These are phyloP conservation scores for Ceratocystis diversiconidia DNA, from an alignment of 2,329 filamentous ascomycete genomes.

Conservation along the genomic window DNA sequence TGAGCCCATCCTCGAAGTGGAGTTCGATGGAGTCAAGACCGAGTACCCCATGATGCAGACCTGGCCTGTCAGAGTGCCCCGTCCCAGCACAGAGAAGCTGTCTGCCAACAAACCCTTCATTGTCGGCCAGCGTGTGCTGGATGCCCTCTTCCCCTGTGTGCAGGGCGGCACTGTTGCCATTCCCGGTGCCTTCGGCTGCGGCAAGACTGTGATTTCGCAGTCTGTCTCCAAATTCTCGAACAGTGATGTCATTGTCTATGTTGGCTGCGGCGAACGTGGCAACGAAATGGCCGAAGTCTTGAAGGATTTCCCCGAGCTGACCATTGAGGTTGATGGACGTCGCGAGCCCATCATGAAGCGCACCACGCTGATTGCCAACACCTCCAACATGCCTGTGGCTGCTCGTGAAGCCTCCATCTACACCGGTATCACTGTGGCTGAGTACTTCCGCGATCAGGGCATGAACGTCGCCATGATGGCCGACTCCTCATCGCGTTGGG, in stretches of 20 bases:
- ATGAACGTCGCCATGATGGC: conserved; percentile 99
- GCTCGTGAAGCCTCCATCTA: conserved; percentile 98
- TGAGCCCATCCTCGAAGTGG: conserved; percentile 85
- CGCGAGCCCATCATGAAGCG: conserved; percentile 99
- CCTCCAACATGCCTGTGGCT: conserved; percentile 98
- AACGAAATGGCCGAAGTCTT: conserved; percentile 99
- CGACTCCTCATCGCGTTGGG: conserved; percentile 95
- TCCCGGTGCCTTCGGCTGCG: conserved; percentile 93
- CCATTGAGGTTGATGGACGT: conserved; percentile 84
- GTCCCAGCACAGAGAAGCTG: conserved; percentile 83
- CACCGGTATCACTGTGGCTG: conserved; percentile 83
- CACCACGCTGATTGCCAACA: conserved; percentile 95
- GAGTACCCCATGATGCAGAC: conserved; percentile 97
- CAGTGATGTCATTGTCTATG: conserved; percentile 97
- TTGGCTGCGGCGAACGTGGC: conserved; percentile 80
- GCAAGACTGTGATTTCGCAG: conserved; percentile 98
- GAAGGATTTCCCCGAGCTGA: conserved; percentile 98
- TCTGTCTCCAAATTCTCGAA: conserved; percentile 99
- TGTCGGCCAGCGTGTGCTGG: conserved; percentile 90
- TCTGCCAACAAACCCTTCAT: conserved; percentile 82
- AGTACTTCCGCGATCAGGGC: conserved; percentile 95
- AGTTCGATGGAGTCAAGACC: conserved; percentile 92
- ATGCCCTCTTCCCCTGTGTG: conserved; percentile 90
- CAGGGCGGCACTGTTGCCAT: conserved; percentile 97
- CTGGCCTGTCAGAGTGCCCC: conserved; percentile 93